Conservation (phyloP, 768 basidiomycete species). For the Sarcodon aspratus region DNA sequence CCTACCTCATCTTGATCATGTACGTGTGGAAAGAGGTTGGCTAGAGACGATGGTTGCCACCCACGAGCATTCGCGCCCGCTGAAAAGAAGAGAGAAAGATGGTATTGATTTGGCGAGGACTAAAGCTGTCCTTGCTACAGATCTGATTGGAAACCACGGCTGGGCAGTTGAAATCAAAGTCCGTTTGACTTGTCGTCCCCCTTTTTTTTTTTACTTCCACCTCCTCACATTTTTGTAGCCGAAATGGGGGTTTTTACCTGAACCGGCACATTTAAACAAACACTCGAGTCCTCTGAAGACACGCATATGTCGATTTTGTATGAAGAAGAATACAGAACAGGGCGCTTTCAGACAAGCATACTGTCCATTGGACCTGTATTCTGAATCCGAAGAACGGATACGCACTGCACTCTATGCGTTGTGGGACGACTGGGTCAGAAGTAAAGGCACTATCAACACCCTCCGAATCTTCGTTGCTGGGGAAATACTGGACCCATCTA, state of each 20-base stretch:
- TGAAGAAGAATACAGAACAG: constrained; percentile 33
- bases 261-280: constrained; percentile 43
- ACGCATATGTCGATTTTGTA: constrained; percentile 78
- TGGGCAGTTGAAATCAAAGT: constrained; percentile 92
- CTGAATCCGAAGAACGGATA: constrained; percentile 50
- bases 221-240: constrained; percentile 39
- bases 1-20: constrained; percentile 46
- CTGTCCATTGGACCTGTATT: constrained; percentile 89
- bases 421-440: constrained; percentile 62
- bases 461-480: constrained; percentile 72
- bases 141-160: constrained; percentile 57
- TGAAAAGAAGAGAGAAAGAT: constrained; percentile 40
- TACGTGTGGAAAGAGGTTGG: constrained; percentile 42
- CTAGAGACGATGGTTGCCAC: constrained; percentile 36
- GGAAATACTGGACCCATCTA: constrained; percentile 42
- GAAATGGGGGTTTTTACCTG: constrained; percentile 94
- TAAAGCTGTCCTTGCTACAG: constrained; percentile 67
- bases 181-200: not conserved
- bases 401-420: constrained; percentile 53
- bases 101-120: constrained; percentile 40
- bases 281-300: constrained; percentile 50
- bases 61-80: constrained; percentile 43
- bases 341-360: constrained; percentile 34
- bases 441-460: constrained; percentile 65
- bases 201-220: not conserved